Conservation (phyloP, 1,139 yeast genomes). For the Groenewaldozyma auringiensis region DNA sequence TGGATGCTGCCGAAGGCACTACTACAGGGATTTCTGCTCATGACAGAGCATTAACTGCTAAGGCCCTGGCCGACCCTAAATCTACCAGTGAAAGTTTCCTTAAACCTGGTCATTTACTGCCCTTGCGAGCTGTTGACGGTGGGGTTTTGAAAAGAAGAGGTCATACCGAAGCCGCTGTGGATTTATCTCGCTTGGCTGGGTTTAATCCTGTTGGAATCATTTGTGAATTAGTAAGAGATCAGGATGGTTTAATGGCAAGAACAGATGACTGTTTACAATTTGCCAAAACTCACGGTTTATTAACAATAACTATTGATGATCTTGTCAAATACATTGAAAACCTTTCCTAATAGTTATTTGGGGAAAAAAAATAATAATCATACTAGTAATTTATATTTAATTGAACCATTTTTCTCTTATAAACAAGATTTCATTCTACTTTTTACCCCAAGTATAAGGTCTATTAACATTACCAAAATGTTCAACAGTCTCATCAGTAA, state of each 20-base stretch:
- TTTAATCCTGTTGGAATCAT: slow-evolving; percentile 84
- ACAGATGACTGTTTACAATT: slow-evolving; percentile 75
- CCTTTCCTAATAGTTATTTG: not conserved
- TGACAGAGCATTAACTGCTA: slow-evolving; percentile 83
- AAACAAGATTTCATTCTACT: no score
- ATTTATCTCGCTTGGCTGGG: slow-evolving; percentile 69
- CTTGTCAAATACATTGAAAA: slow-evolving; percentile 48
- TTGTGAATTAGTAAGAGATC: slow-evolving; percentile 88
- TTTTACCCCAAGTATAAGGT: slow-evolving; percentile 63
- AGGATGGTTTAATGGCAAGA: slow-evolving; percentile 95
- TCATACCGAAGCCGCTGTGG: slow-evolving; percentile 98
- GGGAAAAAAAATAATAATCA: no score
- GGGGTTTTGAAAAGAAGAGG: slow-evolving; percentile 78
- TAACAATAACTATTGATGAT: slow-evolving; percentile 75
- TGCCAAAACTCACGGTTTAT: slow-evolving; percentile 53
- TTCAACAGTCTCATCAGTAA: slow-evolving; percentile 60
- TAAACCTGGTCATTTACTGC: slow-evolving; percentile 91
- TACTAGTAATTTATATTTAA: no score
- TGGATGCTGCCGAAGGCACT: slow-evolving; percentile 72
- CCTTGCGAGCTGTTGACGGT: slow-evolving; percentile 85
- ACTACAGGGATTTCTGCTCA: slow-evolving; percentile 97
- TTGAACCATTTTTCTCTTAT: no score
- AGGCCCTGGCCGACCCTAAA: slow-evolving; percentile 54
- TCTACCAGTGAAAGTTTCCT: slow-evolving; percentile 59
- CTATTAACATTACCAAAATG: slow-evolving; percentile 75